Evolutionary conservation across 1,284 basidiomycete genomes (phyloP), one percentile per base, ranked within the genome.

Genomic region (Thecaphora thlaspeos): DNA sequence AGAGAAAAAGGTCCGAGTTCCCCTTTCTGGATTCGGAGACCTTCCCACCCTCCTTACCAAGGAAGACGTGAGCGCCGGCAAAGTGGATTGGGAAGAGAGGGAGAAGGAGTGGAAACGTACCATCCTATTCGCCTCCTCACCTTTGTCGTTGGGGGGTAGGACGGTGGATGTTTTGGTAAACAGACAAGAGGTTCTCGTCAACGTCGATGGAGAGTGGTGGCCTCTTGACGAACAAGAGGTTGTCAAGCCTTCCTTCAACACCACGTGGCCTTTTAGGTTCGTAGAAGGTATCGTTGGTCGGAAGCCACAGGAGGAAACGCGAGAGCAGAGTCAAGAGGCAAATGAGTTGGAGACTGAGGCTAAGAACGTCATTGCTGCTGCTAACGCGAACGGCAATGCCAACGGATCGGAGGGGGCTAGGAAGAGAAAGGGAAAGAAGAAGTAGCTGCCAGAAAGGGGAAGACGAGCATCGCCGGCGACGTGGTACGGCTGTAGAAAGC

Each of bases 1-100:
- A 14, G 69, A 73, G 39, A 74, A 69, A 42, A 77, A 75, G 48
- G 73, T 77, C 10, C 48, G 64, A 2, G 68, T 77, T 0, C 71
- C 71, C 1, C 58, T 76, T 19, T 48, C 54, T 3, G 69, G 70
- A n/a, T 72, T 66, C 43, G 30, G 47, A 11, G 48, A 51, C 30
- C 50, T 77, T 21, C 73, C 75, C 4, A 43, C 61, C 4, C 56
- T 55, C 37, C 64, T 60, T 3, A 14, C 46, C 17, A 19, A 39
- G 8, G 23, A 41, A 1, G 57, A 59, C 5, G 53, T 68, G 41
- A 36, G 39, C 18, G 23, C 32, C 14, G 57, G 52, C 19, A 43
- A 30, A 9, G 68, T 68, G 5, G 61, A 75, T 38, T 77, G 75
- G 75, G 69, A 76, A 28, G 54, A 41, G 2, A 61, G 71, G 43